Percentiles rank a stretch among this genome's conserved stretches.
Conservation (phyloP, 2,329 filamentous ascomycete genomes). For the Leptographium lundbergii region DNA sequence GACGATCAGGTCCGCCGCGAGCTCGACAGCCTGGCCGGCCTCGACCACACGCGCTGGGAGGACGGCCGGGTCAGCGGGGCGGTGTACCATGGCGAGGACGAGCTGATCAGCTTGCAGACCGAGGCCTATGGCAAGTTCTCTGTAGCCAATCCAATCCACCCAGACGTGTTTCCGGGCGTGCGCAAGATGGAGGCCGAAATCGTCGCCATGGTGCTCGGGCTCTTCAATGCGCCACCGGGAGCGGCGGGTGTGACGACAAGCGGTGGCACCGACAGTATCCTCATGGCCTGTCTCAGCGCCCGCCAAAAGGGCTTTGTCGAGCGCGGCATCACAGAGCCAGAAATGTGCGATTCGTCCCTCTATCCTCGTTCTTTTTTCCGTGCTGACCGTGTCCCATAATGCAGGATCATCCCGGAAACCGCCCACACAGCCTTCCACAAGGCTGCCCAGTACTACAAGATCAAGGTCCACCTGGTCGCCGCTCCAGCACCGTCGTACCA, state of each 20-base stretch:
- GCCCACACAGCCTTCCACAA: conserved; percentile 96
- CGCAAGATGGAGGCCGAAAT: conserved; percentile 99
- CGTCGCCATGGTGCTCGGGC: conserved; percentile 80
- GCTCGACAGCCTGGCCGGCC: conserved; percentile 61
- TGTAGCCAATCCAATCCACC: conserved; percentile 92
- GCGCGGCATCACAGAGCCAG: conserved; percentile 78
- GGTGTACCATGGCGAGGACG: conserved; percentile 86
- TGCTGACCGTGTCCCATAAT: background rate
- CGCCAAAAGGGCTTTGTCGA: conserved; percentile 80
- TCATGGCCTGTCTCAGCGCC: conserved; percentile 87
- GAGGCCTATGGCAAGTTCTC: conserved; percentile 92
- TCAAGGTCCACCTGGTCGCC: conserved; percentile 79
- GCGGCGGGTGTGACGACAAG: conserved; percentile 82
- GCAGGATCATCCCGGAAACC: conserved; percentile 82
- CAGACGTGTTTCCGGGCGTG: conserved; percentile 94
- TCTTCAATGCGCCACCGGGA: conserved; percentile 82
- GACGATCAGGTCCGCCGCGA: conserved; percentile 69
- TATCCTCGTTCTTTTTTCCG: background rate
- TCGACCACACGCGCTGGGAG: conserved; percentile 96
- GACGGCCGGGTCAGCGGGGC: conserved; percentile 89
- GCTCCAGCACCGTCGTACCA: conserved; percentile 80
- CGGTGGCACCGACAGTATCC: conserved; percentile 89
- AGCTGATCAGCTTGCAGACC: conserved; percentile 71
- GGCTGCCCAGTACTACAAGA: conserved; percentile 89
- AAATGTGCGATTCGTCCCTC: conserved; percentile 54